A percentile compares a stretch with the other conserved stretches of the same genome.
Conservation (phyloP, 2,329 filamentous ascomycete genomes). For the Aspergillus luchuensis region DNA sequence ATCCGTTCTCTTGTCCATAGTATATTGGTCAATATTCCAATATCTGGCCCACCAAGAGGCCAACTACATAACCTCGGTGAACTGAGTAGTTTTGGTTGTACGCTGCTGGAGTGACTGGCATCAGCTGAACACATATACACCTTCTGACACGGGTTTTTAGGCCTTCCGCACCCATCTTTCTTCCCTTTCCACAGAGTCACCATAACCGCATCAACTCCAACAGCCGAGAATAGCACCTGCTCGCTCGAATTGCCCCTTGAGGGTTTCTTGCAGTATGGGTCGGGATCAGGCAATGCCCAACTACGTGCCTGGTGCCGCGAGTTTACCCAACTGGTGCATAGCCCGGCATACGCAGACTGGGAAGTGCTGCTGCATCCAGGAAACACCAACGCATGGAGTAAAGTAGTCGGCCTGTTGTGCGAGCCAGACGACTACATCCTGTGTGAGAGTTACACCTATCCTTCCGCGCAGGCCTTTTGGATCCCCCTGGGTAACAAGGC, state of each 20-base stretch:
- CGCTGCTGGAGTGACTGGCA: too few relatives aligned
- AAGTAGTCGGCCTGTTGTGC: background rate
- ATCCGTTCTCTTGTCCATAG: too few relatives aligned
- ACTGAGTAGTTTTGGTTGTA: too few relatives aligned
- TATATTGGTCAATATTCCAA: too few relatives aligned
- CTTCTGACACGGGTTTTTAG: background rate
- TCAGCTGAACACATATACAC: too few relatives aligned
- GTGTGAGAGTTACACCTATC: background rate
- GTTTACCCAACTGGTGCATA: background rate
- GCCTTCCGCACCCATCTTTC: background rate
- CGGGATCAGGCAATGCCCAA: background rate
- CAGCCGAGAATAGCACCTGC: background rate
- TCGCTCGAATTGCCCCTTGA: too few relatives aligned
- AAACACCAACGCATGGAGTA: background rate
- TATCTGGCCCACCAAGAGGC: too few relatives aligned
- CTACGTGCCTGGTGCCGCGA: background rate
- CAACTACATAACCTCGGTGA: too few relatives aligned
- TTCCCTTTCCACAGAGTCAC: background rate
- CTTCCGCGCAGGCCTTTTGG: background rate
- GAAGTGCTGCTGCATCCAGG: background rate
- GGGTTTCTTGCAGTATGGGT: background rate
- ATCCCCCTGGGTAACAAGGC: background rate
- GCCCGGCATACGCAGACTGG: background rate
- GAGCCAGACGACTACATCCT: background rate
- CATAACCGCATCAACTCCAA: background rate